phyloP scores from a whole-genome alignment of 2,329 filamentous ascomycete genomes.

The Aspergillus chevalieri region DNA sequence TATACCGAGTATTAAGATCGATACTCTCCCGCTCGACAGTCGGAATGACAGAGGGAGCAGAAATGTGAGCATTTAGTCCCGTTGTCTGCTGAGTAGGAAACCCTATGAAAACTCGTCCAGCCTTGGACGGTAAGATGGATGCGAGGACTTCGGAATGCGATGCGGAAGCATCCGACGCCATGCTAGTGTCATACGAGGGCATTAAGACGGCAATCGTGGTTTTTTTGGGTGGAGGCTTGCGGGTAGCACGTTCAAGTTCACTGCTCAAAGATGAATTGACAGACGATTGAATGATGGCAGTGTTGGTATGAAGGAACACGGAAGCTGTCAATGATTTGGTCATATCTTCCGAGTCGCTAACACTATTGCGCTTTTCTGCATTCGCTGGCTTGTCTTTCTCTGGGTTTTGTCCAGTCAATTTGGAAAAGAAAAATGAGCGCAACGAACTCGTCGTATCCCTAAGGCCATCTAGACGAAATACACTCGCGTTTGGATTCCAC shows the following conservation, averaged over 20 bases:
- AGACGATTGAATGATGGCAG: slow-evolving; percentile 71
- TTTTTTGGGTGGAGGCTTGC: slow-evolving; percentile 86
- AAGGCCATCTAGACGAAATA: slow-evolving; percentile 32
- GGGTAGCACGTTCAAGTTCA: slow-evolving; percentile 90
- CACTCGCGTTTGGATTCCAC: slow-evolving; percentile 61
- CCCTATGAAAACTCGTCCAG: slow-evolving; percentile 90
- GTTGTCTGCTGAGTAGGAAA: slow-evolving; percentile 98
- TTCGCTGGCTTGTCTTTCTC: slow-evolving; percentile 30
- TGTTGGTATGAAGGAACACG: slow-evolving; percentile 84
- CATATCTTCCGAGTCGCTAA: slow-evolving; percentile 64
- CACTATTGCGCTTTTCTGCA: slow-evolving; percentile 52
- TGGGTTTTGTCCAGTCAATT: slow-evolving; percentile 57
- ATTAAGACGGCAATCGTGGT: slow-evolving; percentile 84
- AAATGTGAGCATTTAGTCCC: slow-evolving; percentile 86
- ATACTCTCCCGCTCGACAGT: slow-evolving; percentile 97
- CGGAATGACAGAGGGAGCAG: slow-evolving; percentile 90
- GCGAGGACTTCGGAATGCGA: slow-evolving; percentile 66
- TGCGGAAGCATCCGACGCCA: slow-evolving; percentile 56
- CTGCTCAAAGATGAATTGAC: slow-evolving; percentile 66
- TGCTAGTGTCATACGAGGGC: slow-evolving; percentile 77
- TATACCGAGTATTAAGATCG: slow-evolving; percentile 90
- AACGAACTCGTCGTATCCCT: slow-evolving; percentile 54
- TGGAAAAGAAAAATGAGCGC: slow-evolving; percentile 67
- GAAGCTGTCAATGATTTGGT: slow-evolving; percentile 65
- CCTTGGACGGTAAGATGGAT: slow-evolving; percentile 81